phyloP scores from a whole-genome alignment of 495 filamentous ascomycete genomes.

The Recurvomyces mirabilis region DNA sequence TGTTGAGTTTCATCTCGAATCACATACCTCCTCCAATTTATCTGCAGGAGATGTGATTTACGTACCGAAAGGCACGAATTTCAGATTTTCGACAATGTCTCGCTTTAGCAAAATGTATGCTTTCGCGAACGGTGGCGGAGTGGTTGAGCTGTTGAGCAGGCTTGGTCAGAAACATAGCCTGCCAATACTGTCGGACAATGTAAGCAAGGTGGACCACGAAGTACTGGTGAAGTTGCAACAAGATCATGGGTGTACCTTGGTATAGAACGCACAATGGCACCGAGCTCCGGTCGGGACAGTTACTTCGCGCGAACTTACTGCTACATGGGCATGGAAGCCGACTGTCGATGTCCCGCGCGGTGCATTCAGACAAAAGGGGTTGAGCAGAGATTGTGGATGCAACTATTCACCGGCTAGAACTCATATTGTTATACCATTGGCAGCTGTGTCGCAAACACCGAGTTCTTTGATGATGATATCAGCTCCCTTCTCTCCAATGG shows the following conservation, averaged over 20 bases:
- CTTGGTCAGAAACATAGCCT: not conserved
- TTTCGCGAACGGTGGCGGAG: slow-evolving; percentile 1
- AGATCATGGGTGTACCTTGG: not conserved
- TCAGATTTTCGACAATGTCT: slow-evolving; percentile 2
- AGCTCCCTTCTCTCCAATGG: slow-evolving; percentile 52
- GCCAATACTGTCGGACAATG: slow-evolving; percentile 1
- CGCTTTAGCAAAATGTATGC: slow-evolving; percentile 4
- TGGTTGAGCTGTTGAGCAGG: slow-evolving; percentile 2
- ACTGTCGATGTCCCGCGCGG: no score
- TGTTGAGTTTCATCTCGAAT: slow-evolving; percentile 6
- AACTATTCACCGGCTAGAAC: no score
- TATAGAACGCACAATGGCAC: no score
- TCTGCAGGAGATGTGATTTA: slow-evolving; percentile 10
- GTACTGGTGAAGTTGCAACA: not conserved
- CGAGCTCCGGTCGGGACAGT: no score
- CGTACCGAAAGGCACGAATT: slow-evolving; percentile 9
- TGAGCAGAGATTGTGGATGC: no score
- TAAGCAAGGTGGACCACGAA: not conserved
- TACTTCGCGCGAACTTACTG: no score
- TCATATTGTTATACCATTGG: no score
- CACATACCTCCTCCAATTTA: not conserved
- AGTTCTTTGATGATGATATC: slow-evolving; percentile 44
- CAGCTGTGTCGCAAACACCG: no score
- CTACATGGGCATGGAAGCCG: no score
- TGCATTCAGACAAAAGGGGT: no score